Base-by-base conservation (phyloP, 352 stramenopile genomes). In the Globisporangium acanthophoron region DNA sequence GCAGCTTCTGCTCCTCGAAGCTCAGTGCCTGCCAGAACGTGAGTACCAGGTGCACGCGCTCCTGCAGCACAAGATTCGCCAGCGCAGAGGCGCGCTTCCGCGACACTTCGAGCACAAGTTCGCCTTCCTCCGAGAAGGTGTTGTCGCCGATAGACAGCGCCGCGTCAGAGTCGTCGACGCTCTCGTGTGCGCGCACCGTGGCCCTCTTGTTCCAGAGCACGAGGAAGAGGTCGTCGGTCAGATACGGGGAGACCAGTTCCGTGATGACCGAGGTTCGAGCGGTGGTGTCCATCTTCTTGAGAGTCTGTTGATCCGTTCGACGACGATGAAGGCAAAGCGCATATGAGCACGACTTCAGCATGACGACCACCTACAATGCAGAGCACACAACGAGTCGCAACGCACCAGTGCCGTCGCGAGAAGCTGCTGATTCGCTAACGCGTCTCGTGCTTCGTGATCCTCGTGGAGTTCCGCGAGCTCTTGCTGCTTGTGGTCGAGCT, bases 151-250 rank as follows among this genome's bases (percentile, higher is more conserved):
- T 39, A 7, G 12, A 13, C 8, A 29, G 44, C n/a, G 50, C 31
- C 0, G 41, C 20, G 47, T 61, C 15, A 5, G 66, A 64, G 3
- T 61, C 62, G 24, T 70, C 56, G 5, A 74, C 45, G 1, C 20
- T 53, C 47, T 69, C 52, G 3, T 29, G 33, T 1, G 62, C 71
- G 6, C 52, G 45, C 2, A 62, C 59, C 16, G 67, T 85, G 6
- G 80, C 76, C 16, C 69, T 87, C 1, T 72, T 61, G 44, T 90
- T 88, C 78, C 76, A 90, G 5, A 90, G 59, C 33, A 83, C 62
- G 8, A 86, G 62, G 47, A 88, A 52, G n/a, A 87, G 54, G 11
- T 85, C 74, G 7, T 85, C 78, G 41, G 68, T 66, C 8, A 88
- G 64, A 11, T 86, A 84, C 29, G 78, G 78, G 1, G 64, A 53